Base-by-base conservation (phyloP, 139 green algal species). In the Micromonas commoda region DNA sequence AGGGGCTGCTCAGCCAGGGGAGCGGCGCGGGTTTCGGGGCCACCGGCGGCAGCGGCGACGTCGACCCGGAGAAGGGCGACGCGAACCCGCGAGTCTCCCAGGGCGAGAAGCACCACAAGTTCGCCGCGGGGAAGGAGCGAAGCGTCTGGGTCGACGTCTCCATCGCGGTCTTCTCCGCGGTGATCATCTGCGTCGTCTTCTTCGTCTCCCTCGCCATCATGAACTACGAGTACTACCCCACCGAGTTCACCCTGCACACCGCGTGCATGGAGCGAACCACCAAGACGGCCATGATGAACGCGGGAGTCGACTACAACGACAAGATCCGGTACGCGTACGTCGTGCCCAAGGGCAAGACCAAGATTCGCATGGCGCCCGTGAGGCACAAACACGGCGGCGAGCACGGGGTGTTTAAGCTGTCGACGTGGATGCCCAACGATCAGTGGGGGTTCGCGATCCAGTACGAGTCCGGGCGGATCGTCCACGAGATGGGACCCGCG, bases 201-300 rank as follows among this genome's bases (percentile, higher is more conserved):
- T 20, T 64, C 21, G 53, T 64, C 53, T 20, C 21, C 53, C 20
- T 64, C 53, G 53, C 21, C 53, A 21, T 64, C 21, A 21, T 64
- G 53, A 64, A 64, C 21, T 21, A 64, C 21, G 21, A 64, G 20
- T 21, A 20, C 21, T 26, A 64, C 53, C 21, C 20, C 53, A 64
- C 20, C 21, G 53, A 26, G 21, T 21, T 64, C 20, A 26, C 53
- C 20, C 20, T 64, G 53, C 53, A 20, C 53, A 64, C 21, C 20
- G 53, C 53, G 53, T 64, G 53, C 53, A 21, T 64, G 53, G 65
- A 73, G 65, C 21, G 65, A 73, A 53, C 29, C 20, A 28, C 20
- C 20, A n/a, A 73, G 21, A n/a, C n/a, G n/a, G n/a, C n/a, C n/a
- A n/a, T n/a, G n/a, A n/a, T n/a, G n/a, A n/a, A n/a, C n/a, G n/a